These are phyloP conservation scores for Geum urbanum DNA, from an alignment of 306 rosid species.

Conservation along the genomic window DNA sequence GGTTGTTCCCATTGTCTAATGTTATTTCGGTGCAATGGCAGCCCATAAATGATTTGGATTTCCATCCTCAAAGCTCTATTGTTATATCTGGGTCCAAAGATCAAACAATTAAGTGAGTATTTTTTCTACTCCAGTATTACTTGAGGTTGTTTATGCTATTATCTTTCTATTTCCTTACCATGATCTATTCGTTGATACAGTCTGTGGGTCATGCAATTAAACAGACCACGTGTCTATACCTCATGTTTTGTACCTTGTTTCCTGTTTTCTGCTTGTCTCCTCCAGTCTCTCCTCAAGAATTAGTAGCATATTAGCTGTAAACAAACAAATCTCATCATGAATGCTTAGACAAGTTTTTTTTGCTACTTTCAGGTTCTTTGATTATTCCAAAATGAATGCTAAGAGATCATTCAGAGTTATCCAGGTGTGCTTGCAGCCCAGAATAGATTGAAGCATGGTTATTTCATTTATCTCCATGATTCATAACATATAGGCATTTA, in stretches of 20 bases:
- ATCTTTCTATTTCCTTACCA: conserved; percentile 6
- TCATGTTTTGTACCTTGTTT: conserved; percentile 15
- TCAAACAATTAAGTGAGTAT: conserved; percentile 71
- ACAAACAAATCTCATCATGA: not conserved
- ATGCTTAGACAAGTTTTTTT: not conserved
- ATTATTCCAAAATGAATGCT: conserved; percentile 72
- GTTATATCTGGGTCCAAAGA: conserved; percentile 90
- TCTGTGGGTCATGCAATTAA: not conserved
- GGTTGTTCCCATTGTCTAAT: conserved; percentile 9
- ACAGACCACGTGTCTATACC: not conserved
- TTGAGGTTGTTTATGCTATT: not conserved
- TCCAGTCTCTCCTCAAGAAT: conserved; percentile 13
- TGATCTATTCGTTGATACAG: not conserved
- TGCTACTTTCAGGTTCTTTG: conserved; percentile 64
- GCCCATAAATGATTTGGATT: conserved; percentile 95
- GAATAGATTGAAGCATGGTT: conserved; percentile 19
- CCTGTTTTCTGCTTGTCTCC: conserved; percentile 10
- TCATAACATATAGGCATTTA: conserved; percentile 11
- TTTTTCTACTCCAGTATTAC: conserved; percentile 17
- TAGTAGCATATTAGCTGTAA: conserved; percentile 1
- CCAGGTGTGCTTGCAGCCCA: conserved; percentile 52
- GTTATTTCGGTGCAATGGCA: conserved; percentile 37
- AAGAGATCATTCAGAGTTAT: conserved; percentile 90
- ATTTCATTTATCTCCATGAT: conserved; percentile 19
- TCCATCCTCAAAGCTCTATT: conserved; percentile 81